A percentile compares a stretch with the other conserved stretches of the same genome.
Evolutionary conservation across 352 stramenopile genomes (phyloP).

Genomic region (Phytophthora fragariaefolia): DNA sequence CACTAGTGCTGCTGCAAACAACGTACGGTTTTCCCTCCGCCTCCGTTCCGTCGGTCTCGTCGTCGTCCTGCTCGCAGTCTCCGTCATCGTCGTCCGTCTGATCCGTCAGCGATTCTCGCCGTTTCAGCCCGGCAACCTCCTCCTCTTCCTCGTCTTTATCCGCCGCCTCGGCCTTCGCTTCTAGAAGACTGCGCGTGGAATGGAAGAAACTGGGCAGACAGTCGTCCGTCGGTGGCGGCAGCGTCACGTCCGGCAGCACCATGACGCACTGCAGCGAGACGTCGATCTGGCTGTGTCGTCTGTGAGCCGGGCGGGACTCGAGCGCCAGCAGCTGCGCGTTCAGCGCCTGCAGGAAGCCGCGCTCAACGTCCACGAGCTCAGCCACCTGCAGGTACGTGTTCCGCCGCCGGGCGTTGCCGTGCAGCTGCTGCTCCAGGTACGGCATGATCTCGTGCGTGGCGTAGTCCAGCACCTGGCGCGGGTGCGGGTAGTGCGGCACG

Average conservation of each 20-base stretch:
- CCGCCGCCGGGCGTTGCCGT: constrained; percentile 14
- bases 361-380: constrained; percentile 68
- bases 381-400: constrained; percentile 74
- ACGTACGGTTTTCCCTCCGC: constrained; percentile 29
- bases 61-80: constrained; percentile 21
- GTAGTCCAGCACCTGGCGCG: constrained; percentile 73
- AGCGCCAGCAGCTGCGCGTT: constrained; percentile 71
- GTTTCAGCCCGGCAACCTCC: constrained; percentile 11
- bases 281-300: constrained; percentile 79
- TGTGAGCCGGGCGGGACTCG: constrained; percentile 60
- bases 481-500: constrained; percentile 73
- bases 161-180: constrained; percentile 18
- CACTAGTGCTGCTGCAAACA: constrained; percentile 39
- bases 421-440: constrained; percentile 58
- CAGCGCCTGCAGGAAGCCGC: constrained; percentile 61
- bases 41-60: constrained; percentile 23
- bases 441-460: constrained; percentile 79
- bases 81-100: constrained; percentile 46
- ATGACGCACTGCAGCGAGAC: constrained; percentile 76
- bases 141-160: constrained; percentile 36
- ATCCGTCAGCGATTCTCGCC: constrained; percentile 38
- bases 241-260: constrained; percentile 81
- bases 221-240: constrained; percentile 63
- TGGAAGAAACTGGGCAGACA: constrained; percentile 53
- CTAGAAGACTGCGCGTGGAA: constrained; percentile 38